These are phyloP conservation scores for Vitis hybrid DNA, from an alignment of 177 flowering plant species.

Conservation along the genomic window DNA sequence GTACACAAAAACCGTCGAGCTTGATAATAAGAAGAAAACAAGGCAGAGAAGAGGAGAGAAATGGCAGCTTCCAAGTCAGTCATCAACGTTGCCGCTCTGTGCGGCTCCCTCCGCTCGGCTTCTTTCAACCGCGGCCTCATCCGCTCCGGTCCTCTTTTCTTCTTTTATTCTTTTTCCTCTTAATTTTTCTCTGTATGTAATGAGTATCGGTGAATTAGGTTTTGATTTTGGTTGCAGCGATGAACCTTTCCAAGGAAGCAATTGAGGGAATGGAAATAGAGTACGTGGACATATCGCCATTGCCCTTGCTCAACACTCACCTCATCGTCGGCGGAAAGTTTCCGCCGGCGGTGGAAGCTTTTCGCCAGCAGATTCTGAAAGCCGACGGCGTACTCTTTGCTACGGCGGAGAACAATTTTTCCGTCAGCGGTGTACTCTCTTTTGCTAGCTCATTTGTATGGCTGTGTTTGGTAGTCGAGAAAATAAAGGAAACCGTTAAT, in stretches of 20 bases:
- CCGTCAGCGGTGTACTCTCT: conserved; percentile 52
- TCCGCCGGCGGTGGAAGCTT: conserved; percentile 75
- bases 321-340: conserved; percentile 68
- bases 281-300: conserved; percentile 58
- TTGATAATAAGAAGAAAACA: no score
- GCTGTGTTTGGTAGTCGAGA: neutral
- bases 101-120: conserved; percentile 50
- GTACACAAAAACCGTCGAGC: no score
- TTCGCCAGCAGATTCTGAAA: conserved; percentile 59
- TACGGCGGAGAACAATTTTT: conserved; percentile 89
- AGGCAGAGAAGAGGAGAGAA: neutral
- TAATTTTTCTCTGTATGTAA: neutral
- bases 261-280: conserved; percentile 66
- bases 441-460: neutral
- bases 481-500: no score
- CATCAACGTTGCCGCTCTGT: conserved; percentile 43
- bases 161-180: neutral
- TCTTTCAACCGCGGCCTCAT: conserved; percentile 51
- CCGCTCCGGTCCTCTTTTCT: conserved; percentile 30
- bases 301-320: conserved; percentile 84
- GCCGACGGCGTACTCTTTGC: conserved; percentile 82
- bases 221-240: conserved; percentile 36
- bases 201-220: neutral
- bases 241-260: conserved; percentile 47
- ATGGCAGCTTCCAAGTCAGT: conserved; percentile 23